phyloP scores from a whole-genome alignment of 768 basidiomycete genomes.

The Rhizopogon vinicolor region DNA sequence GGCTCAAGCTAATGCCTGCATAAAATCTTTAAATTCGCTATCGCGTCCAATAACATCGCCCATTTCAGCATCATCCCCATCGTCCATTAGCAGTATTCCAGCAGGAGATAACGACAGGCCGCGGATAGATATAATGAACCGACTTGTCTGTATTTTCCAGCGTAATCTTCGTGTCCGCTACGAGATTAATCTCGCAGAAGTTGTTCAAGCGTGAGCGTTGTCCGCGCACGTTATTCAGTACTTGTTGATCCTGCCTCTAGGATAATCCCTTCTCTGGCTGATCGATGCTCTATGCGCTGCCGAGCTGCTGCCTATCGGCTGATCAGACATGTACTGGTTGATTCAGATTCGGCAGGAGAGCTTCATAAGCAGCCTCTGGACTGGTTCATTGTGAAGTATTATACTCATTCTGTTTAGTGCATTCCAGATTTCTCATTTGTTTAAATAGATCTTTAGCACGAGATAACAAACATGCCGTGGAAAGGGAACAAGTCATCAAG shows the following conservation, averaged over 20 bases:
- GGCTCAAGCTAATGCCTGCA: constrained; percentile 53
- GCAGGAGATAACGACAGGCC: constrained; percentile 43
- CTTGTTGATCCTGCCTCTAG: constrained; percentile 37
- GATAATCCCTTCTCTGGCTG: constrained; percentile 73
- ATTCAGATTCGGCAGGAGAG: constrained; percentile 61
- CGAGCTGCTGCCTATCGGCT: constrained; percentile 82
- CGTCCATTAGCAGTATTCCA: constrained; percentile 21
- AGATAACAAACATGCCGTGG: constrained; percentile 76
- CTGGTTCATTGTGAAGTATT: constrained; percentile 87
- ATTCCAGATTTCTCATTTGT: constrained; percentile 5
- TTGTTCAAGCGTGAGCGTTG: constrained; percentile 67
- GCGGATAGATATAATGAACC: constrained; percentile 59
- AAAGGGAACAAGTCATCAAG: constrained; percentile 91
- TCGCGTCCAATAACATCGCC: constrained; percentile 31
- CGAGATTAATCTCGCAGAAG: constrained; percentile 63
- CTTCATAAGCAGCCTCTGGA: constrained; percentile 68
- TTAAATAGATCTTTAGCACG: constrained; percentile 69
- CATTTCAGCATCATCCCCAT: constrained; percentile 30
- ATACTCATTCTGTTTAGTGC: constrained; percentile 2
- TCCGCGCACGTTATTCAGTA: neutral
- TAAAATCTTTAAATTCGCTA: constrained; percentile 52
- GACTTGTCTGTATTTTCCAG: constrained; percentile 61
- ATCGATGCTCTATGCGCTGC: constrained; percentile 64
- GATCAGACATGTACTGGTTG: constrained; percentile 73
- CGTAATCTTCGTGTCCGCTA: constrained; percentile 72